Percentiles rank a stretch among this genome's conserved stretches.
These are phyloP conservation scores for Rhodotorula sp. DNA, from an alignment of 1,284 basidiomycete genomes.

Conservation along the genomic window DNA sequence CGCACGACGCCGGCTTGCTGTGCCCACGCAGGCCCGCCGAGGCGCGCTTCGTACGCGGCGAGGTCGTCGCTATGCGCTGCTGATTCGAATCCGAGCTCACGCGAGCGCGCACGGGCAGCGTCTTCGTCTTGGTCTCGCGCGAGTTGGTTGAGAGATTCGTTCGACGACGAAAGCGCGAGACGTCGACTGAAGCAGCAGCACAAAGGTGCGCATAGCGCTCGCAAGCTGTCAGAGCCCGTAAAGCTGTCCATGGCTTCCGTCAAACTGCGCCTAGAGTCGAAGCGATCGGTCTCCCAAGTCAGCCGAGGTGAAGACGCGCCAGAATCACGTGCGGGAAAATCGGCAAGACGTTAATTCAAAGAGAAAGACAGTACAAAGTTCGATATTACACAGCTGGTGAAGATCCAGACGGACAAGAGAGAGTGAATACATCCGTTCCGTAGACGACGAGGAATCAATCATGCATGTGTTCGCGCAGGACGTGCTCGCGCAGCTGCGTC, in stretches of 20 bases:
- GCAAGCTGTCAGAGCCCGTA: slow-evolving; percentile 22
- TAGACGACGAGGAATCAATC: not conserved
- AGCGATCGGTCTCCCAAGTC: too few species aligned
- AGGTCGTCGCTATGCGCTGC: not conserved
- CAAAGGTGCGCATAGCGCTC: slow-evolving; percentile 21
- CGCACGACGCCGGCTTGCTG: not conserved
- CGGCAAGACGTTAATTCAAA: too few species aligned
- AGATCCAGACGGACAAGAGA: too few species aligned
- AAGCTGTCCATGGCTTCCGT: slow-evolving; percentile 29
- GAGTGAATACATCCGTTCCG: too few species aligned
- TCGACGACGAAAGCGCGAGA: slow-evolving; percentile 18
- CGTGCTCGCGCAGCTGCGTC: slow-evolving; percentile 8
- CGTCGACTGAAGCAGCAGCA: slow-evolving; percentile 23
- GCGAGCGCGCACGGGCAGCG: not conserved
- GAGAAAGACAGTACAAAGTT: too few species aligned
- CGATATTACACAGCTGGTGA: too few species aligned
- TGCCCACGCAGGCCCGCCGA: not conserved
- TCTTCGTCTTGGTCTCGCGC: not conserved
- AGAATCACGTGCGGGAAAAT: too few species aligned
- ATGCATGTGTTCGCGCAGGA: not conserved
- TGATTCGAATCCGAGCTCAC: too few species aligned
- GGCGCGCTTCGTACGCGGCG: not conserved
- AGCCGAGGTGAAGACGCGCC: too few species aligned
- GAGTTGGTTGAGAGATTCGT: slow-evolving; percentile 12
- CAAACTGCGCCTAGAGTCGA: too few species aligned